Conservation (phyloP, 2,329 filamentous ascomycete genomes). For the Fusarium torreyae region DNA sequence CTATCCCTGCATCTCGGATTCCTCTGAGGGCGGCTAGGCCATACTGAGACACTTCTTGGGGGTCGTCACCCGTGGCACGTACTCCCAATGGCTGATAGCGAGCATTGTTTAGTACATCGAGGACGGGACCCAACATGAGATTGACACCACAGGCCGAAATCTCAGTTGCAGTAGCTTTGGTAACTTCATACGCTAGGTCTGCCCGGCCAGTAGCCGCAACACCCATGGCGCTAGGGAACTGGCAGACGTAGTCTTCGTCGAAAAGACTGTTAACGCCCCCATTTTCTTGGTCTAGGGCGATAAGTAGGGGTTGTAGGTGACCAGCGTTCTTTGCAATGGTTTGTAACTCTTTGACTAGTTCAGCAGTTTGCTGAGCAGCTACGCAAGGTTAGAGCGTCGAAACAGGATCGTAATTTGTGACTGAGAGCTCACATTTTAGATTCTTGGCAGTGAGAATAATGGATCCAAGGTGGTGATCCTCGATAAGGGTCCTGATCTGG, state of each 20-base stretch:
- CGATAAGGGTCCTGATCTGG: constrained; percentile 84
- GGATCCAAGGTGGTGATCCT: constrained; percentile 88
- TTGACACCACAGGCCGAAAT: constrained; percentile 95
- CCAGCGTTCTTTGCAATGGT: constrained; percentile 92
- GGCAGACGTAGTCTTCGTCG: constrained; percentile 94
- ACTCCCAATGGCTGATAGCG: constrained; percentile 92
- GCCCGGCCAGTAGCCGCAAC: constrained; percentile 91
- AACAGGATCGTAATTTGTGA: constrained; percentile 6
- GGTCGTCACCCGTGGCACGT: constrained; percentile 90
- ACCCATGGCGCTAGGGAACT: constrained; percentile 98
- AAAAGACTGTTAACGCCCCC: constrained; percentile 97
- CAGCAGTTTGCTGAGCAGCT: constrained; percentile 93
- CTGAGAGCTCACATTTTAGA: constrained; percentile 76
- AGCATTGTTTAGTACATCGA: constrained; percentile 95
- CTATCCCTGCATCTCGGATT: constrained; percentile 90
- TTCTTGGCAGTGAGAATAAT: constrained; percentile 89
- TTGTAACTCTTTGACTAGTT: constrained; percentile 90
- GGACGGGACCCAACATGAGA: constrained; percentile 91
- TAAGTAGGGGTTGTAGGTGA: constrained; percentile 89
- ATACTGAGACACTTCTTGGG: constrained; percentile 94
- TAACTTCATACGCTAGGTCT: constrained; percentile 89
- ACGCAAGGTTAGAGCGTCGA: constrained; percentile 51
- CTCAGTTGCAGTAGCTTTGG: constrained; percentile 93
- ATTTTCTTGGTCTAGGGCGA: constrained; percentile 97
- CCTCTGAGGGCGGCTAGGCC: constrained; percentile 92